phyloP scores from a whole-genome alignment of 345 rosid species.

The Reutealis trisperma region DNA sequence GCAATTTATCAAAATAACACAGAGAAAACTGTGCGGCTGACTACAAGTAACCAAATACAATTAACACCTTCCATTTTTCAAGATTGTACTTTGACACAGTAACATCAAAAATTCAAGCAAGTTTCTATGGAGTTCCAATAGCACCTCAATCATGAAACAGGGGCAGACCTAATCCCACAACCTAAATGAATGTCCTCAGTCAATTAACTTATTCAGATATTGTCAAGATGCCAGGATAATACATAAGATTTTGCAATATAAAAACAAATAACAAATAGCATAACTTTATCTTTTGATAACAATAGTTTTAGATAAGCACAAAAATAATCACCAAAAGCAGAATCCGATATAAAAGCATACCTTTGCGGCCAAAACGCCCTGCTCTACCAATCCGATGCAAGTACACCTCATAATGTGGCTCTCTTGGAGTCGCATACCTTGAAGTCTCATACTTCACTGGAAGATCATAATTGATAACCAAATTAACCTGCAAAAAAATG shows the following conservation, averaged over 20 bases:
- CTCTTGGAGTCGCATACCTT: slow-evolving; percentile 36
- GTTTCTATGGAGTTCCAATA: background rate
- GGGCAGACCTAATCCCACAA: background rate
- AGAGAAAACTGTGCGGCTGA: background rate
- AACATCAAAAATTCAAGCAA: background rate
- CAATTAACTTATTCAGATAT: background rate
- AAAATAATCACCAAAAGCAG: background rate
- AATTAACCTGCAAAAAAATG: slow-evolving; percentile 59
- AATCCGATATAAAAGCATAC: slow-evolving; percentile 26
- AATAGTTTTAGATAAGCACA: background rate
- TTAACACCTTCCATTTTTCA: too few relatives aligned
- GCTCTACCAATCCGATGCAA: slow-evolving; percentile 97
- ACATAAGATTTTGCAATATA: background rate
- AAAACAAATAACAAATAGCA: background rate
- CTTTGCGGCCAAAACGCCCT: slow-evolving; percentile 95
- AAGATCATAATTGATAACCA: slow-evolving; percentile 80
- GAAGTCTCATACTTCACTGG: slow-evolving; percentile 58
- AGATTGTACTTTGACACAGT: too few relatives aligned
- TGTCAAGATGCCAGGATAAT: background rate
- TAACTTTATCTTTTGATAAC: too few relatives aligned
- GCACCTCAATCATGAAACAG: background rate
- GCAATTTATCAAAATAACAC: background rate
- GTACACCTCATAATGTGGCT: slow-evolving; percentile 88
- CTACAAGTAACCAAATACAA: background rate
- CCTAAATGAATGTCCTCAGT: background rate